Evolutionary conservation across 176 grass and related monocot species (phyloP), one percentile per base, ranked within the genome.

Genomic region (Oryza longistaminata): DNA sequence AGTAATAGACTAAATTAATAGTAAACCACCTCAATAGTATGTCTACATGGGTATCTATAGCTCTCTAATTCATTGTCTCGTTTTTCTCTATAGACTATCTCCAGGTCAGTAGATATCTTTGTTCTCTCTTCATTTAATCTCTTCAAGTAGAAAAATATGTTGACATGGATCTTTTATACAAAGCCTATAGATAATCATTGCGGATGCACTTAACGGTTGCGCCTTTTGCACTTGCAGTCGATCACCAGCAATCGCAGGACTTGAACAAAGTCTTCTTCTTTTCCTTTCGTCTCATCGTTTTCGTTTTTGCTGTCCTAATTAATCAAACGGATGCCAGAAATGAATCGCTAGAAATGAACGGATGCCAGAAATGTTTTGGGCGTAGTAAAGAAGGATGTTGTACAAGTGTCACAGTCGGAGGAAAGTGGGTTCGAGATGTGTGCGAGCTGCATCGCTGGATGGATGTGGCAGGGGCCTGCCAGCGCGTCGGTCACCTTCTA

Each of bases 371-470:
- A 37, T 77, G 52, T 60, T 10, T 11, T 6, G 25, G 27, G 29
- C 10, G 66, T 27, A 13, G 27, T 27, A 27, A 27, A 26, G 2
- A 26, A 45, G 62, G 68, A 21, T 11, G 46, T 34, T 22, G 49
- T 39, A 71, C 71, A 77, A 15, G 46, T 78, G 73, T 44, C 83
- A 35, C 11, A 10, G 44, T 71, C 66, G 1, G 50, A 14, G 49
- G 17, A 85, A 71, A 85, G 37, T 70, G 60, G 9, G 5, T 79
- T 86, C 15, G 26, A 78, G 49, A 64, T 46, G 74, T 49, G 64
- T 39, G 82, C n/a, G 21, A 19, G 9, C 39, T 17, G 53, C 49
- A 17, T 52, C 60, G 83, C 82, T 69, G 64, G 44, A 21, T 68
- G 64, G 43, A 21, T 76, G 62, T 76, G 44, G 37, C 62, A 76